Evolutionary conservation across 83 land plant species (phyloP).

Genomic region (Larix sibirica): DNA sequence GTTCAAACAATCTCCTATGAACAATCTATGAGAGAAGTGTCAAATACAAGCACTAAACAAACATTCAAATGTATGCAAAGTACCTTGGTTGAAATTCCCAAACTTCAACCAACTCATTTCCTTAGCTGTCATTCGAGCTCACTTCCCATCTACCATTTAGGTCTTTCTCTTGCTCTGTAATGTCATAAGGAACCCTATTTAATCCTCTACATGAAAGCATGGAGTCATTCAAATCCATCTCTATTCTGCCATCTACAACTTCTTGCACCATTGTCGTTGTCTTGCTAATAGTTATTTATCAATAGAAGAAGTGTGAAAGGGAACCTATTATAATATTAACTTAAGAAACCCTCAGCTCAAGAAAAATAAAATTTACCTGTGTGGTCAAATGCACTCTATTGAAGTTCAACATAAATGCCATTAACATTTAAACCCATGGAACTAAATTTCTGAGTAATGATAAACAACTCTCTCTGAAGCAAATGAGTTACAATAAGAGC

Average conservation of each 20-base stretch:
- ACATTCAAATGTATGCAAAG: not conserved
- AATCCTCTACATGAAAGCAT: not conserved
- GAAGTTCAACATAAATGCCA: too few relatives aligned
- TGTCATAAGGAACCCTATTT: not conserved
- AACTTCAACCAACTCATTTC: constrained; percentile 1
- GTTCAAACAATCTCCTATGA: not conserved
- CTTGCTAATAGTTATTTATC: not conserved
- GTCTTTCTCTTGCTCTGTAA: not conserved
- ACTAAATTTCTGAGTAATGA: too few relatives aligned
- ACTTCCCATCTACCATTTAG: constrained; percentile 1
- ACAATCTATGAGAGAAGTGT: not conserved
- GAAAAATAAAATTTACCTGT: too few relatives aligned
- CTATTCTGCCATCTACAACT: not conserved
- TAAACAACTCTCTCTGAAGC: too few relatives aligned
- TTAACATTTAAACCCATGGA: too few relatives aligned
- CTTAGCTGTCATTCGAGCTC: constrained; percentile 5
- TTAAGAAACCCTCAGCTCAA: too few relatives aligned
- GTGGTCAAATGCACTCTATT: too few relatives aligned
- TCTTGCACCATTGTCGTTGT: not conserved
- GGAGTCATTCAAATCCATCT: not conserved
- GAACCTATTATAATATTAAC: too few relatives aligned
- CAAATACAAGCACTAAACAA: not conserved
- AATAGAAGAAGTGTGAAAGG: too few relatives aligned
- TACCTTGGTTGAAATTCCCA: constrained; percentile 14
- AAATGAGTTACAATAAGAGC: too few relatives aligned